Evolutionary conservation across 306 rosid species (phyloP).

Genomic region (Cucurbita moschata): DNA sequence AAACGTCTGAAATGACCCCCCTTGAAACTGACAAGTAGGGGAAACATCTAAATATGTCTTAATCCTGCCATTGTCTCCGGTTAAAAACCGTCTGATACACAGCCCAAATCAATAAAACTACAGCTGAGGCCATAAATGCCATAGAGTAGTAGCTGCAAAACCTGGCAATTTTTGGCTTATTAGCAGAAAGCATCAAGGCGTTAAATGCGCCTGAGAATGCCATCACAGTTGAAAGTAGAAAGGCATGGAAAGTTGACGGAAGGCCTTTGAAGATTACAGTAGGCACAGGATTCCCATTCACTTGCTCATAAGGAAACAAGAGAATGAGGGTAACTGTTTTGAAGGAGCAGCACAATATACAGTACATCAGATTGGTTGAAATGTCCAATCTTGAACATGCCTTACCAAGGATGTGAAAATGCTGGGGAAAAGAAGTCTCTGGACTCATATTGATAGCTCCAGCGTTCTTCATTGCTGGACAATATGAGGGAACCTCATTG

Average conservation of each 20-base stretch:
- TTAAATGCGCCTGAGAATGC: constrained; percentile 1
- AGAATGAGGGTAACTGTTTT: constrained; percentile 1
- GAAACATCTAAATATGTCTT: neutral
- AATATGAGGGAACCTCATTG: neutral
- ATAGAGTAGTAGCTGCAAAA: neutral
- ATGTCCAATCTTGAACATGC: neutral
- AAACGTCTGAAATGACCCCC: neutral
- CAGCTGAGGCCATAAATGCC: neutral
- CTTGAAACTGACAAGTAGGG: neutral
- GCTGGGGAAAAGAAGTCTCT: neutral
- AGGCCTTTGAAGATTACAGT: constrained; percentile 2
- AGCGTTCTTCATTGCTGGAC: neutral
- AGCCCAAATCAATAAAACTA: neutral
- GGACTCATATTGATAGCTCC: neutral
- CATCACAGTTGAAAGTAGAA: neutral
- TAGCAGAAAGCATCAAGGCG: neutral
- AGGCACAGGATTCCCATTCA: constrained; percentile 6
- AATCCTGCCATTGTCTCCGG: neutral
- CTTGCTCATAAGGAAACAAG: constrained; percentile 1
- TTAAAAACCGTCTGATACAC: neutral
- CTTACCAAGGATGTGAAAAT: neutral
- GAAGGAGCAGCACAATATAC: neutral
- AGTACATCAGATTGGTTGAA: neutral
- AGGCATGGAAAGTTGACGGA: constrained; percentile 4
- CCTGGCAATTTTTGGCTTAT: neutral